These are phyloP conservation scores for Lactarius sanguifluus DNA, from an alignment of 768 basidiomycete genomes.

Conservation along the genomic window DNA sequence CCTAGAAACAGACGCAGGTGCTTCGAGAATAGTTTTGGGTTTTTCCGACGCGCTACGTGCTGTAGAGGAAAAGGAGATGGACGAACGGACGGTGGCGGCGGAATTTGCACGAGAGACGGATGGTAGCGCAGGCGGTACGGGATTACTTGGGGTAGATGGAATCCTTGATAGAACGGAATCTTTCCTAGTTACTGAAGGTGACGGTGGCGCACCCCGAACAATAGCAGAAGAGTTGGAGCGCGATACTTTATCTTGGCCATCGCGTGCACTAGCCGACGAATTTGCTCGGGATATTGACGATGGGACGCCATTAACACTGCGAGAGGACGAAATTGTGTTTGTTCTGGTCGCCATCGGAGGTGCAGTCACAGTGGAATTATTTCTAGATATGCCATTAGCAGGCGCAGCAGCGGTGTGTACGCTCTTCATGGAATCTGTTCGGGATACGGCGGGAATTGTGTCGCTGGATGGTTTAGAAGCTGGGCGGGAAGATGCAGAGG, in stretches of 20 bases:
- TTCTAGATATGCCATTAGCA: conserved; percentile 9
- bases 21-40: conserved; percentile 10
- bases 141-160: conserved; percentile 4
- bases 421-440: conserved; percentile 20
- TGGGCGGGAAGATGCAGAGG: conserved; percentile 10
- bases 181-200: conserved; percentile 5
- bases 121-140: conserved; percentile 2
- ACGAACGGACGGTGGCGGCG: conserved; percentile 19
- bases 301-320: background rate
- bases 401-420: background rate
- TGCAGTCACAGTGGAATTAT: conserved; percentile 13
- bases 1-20: conserved; percentile 8
- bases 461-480: conserved; percentile 8
- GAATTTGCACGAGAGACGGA: conserved; percentile 24
- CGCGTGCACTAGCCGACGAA: conserved; percentile 11
- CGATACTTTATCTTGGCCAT: conserved; percentile 8
- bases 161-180: conserved; percentile 9
- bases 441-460: conserved; percentile 4
- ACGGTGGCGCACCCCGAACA: conserved; percentile 6
- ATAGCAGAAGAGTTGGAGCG: conserved; percentile 19
- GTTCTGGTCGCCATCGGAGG: conserved; percentile 9
- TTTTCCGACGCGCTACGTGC: conserved; percentile 6
- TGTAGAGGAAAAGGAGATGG: background rate
- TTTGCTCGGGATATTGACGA: conserved; percentile 15
- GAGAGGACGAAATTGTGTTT: conserved; percentile 15